Base-by-base conservation (phyloP, 139 green algal species). In the Auxenochlorella pyrenoidosa region DNA sequence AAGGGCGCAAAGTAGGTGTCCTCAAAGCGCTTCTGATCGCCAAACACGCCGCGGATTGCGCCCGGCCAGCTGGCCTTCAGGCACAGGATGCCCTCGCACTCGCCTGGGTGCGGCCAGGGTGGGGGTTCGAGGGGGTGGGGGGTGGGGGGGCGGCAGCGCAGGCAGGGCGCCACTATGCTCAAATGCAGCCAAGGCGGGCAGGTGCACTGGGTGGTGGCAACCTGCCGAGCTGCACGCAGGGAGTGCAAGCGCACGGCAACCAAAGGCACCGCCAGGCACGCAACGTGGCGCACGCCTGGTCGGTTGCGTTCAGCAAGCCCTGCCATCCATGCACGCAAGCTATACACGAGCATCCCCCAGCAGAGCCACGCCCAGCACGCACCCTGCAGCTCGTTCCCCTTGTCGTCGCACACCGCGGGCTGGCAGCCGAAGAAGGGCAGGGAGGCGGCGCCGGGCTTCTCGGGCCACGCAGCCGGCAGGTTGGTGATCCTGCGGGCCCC, bases 361-460 rank as follows among this genome's bases (percentile, higher is more conserved):
- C n/a, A n/a, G n/a, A n/a, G n/a, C n/a, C n/a, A n/a, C n/a, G n/a
- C n/a, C n/a, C n/a, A n/a, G n/a, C n/a, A n/a, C n/a, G n/a, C n/a
- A n/a, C 91, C 91, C 78, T 92, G 65, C 28, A 94, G 83, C 89
- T 97, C 95, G 21, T 92, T 80, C 30, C 95, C 95, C 82, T 94
- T 93, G 84, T 98, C 95, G 79, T 98, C 94, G n/a, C 83, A 99
- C 84, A 99, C 80, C 13, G 94, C 97, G 1, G 97, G 96, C 88
- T 96, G 73, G 51, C 99, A 97, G 66, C 97, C 97, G 83, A 99
- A 99, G 93, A 99, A 99, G 44, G 97, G 97, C 63, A 99, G 89
- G 4, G 94, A 97, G 12, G 97, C 97, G 19, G 73, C 75, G 58
- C 97, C 97, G 3, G 97, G 95, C 90, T 98, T 98, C 79, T 94